These are phyloP conservation scores for Casuarina cunninghamiana DNA, from an alignment of 306 rosid species.

Conservation along the genomic window DNA sequence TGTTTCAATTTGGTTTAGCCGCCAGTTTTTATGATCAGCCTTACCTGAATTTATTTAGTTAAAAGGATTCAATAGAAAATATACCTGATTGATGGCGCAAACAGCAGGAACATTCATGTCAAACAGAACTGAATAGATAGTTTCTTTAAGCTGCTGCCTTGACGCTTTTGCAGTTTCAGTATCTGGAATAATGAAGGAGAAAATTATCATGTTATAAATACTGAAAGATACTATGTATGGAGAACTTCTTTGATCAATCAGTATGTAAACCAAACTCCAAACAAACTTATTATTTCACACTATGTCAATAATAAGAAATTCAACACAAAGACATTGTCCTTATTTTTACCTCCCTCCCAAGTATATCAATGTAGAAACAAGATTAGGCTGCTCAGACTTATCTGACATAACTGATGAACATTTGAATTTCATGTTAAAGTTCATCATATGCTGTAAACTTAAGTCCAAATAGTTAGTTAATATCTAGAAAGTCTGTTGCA, in stretches of 20 bases:
- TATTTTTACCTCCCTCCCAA: background rate
- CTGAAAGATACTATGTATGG: slow-evolving; percentile 13
- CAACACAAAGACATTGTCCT: background rate
- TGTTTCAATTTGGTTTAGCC: slow-evolving; percentile 5
- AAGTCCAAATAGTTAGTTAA: background rate
- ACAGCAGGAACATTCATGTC: slow-evolving; percentile 88
- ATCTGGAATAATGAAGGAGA: slow-evolving; percentile 49
- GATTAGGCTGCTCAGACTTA: background rate
- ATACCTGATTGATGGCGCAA: slow-evolving; percentile 90
- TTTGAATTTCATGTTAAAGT: background rate
- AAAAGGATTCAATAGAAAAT: background rate
- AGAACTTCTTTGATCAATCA: background rate
- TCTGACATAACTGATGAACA: background rate
- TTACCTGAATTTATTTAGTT: background rate
- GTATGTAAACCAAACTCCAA: background rate
- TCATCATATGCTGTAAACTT: background rate
- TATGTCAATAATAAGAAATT: background rate
- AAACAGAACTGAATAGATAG: slow-evolving; percentile 64
- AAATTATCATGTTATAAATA: slow-evolving; percentile 16
- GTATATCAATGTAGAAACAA: background rate
- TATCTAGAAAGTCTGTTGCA: background rate
- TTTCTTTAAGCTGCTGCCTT: slow-evolving; percentile 78
- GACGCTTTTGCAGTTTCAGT: slow-evolving; percentile 83
- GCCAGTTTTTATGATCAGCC: background rate
- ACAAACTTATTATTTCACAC: background rate